A percentile compares a stretch with the other conserved stretches of the same genome.
These are phyloP conservation scores for Curvularia hawaiiensis DNA, from an alignment of 2,329 filamentous ascomycete species.

Conservation along the genomic window DNA sequence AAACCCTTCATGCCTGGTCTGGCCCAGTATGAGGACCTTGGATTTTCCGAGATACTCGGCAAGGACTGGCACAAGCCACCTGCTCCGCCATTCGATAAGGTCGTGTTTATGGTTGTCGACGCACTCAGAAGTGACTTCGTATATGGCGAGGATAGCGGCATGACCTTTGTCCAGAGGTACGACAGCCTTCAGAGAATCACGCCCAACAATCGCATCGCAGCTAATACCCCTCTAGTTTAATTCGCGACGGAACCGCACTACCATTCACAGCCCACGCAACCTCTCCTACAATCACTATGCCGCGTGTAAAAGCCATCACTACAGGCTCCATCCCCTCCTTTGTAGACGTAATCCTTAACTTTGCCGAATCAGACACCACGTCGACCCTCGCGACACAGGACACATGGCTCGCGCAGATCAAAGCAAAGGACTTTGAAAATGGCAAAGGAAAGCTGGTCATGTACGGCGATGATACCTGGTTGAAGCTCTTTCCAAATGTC, in stretches of 20 bases:
- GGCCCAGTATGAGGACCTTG: slow-evolving; percentile 67
- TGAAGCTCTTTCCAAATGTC: slow-evolving; percentile 90
- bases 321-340: slow-evolving; percentile 99
- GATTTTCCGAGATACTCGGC: slow-evolving; percentile 49
- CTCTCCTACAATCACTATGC: slow-evolving; percentile 99
- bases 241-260: slow-evolving; percentile 79
- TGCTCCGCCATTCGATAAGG: slow-evolving; percentile 77
- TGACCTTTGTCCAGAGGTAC: slow-evolving; percentile 86
- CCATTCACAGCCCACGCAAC: slow-evolving; percentile 95
- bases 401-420: slow-evolving; percentile 95
- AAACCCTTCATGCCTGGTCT: slow-evolving; percentile 90
- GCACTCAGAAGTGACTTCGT: slow-evolving; percentile 91
- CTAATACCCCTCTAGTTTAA: slow-evolving; percentile 63
- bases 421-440: slow-evolving; percentile 57
- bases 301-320: slow-evolving; percentile 93
- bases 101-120: slow-evolving; percentile 98
- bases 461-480: slow-evolving; percentile 98
- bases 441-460: slow-evolving; percentile 74
- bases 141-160: slow-evolving; percentile 78
- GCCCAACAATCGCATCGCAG: not conserved
- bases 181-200: not conserved
- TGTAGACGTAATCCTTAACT: slow-evolving; percentile 93
- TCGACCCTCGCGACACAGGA: slow-evolving; percentile 89
- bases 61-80: slow-evolving; percentile 53
- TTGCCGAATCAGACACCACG: slow-evolving; percentile 90